Base-by-base conservation (phyloP, 768 basidiomycete genomes). In the Boletus rubescentipes region DNA sequence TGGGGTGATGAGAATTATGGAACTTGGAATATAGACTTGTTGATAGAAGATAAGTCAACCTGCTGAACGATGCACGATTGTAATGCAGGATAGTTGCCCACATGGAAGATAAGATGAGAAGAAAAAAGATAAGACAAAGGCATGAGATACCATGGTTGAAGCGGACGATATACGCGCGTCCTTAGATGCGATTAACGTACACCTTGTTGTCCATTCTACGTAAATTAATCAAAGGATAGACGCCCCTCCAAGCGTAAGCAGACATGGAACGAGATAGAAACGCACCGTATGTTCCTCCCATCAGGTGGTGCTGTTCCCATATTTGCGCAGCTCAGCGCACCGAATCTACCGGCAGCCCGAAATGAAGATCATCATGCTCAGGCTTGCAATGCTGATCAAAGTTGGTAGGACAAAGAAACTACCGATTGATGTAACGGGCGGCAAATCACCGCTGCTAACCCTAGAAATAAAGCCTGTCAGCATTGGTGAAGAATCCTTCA, bases 11-110 rank as follows among this genome's bases (percentile, higher is more conserved):
- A 2, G 91, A 92, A 44, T 94, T 93, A 75, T 99, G 97, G 12
- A 99, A 81, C 74, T 99, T 98, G 80, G 93, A 97, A 75, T 98
- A 99, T 10, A 99, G 82, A 51, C 96, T 95, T 98, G 66, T 49
- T 48, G 54, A 59, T 61, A 54, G 38, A 45, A 58, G 51, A 49
- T 40, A 10, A 36, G 48, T 69, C 55, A 65, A 61, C 42, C 40
- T 23, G 38, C 15, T 18, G 35, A 10, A 9, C 15, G 39, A 54
- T 29, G 18, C 18, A 49, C 26, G 23, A 38, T 45, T 23, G 30
- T 35, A n/a, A n/a, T n/a, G n/a, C n/a, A n/a, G n/a, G 58, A 53
- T 23, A 32, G 45, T 8, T 51, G 29, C 32, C 37, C 21, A 46
- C 29, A 46, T 54, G 44, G 18, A 47, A 56, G 63, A 62, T 60